Evolutionary conservation across 306 rosid species (phyloP), one percentile per base, ranked within the genome.

Genomic region (Trifolium fragiferum): DNA sequence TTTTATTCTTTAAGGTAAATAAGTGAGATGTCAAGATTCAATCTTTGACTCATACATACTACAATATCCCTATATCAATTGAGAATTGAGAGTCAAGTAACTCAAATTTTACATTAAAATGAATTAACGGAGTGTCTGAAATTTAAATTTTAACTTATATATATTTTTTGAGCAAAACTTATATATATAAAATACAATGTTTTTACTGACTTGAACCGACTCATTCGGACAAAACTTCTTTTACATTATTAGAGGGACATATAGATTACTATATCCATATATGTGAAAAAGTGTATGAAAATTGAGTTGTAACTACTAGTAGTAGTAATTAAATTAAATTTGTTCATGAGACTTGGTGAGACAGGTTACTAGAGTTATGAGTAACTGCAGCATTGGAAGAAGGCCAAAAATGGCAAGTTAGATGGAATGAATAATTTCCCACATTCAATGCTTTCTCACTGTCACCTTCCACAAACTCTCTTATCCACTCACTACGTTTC

Each of bases 401-500:
- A 41, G 11, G 20, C 18, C n/a, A 66, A 40, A 66, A 41, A 10
- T 66, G 38, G 54, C 10, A 66, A 41, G 20, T 66, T 43, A 8
- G 12, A 51, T 51, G 8, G 1, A 41, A 2, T 6, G 35, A 44
- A 21, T 19, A 3, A 15, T 20, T 20, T 21, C 1, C 35, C 10
- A 3, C 4, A 66, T 44, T 27, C 3, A 68, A 47, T 68, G 73
- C 43, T 44, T 67, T 46, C 40, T 21, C 72, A 67, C 55, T 40
- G 38, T 44, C 66, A 55, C 33, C 50, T 64, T 38, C n/a, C 50
- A 64, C 46, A 37, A 18, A 64, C n/a, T 18, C 69, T 10, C 27
- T 37, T 23, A 38, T 64, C 47, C 23, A 62, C 68, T 62, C 68
- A 35, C 68, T 61, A 62, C 68, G 68, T 63, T 63, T 63, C 21